Percentiles rank a stretch among this genome's conserved stretches.
Evolutionary conservation across 345 rosid species (phyloP).

Genomic region (Gossypium stocksii): DNA sequence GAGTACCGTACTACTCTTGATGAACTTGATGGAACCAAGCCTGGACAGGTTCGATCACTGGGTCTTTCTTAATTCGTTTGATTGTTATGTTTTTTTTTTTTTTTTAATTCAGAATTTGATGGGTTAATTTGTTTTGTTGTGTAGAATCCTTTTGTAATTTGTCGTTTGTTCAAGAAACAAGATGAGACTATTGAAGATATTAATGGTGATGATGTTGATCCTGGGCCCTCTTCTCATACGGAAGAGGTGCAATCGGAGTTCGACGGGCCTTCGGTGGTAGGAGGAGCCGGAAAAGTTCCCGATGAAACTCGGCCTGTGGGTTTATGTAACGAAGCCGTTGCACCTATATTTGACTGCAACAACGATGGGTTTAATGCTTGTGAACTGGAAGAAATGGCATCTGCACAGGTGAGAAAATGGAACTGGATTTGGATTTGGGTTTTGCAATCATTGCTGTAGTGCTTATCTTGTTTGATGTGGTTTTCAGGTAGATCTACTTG

Average conservation of each 20-base stretch:
- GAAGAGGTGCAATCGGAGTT: slow-evolving; percentile 30
- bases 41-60: slow-evolving; percentile 62
- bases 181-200: slow-evolving; percentile 33
- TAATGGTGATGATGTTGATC: slow-evolving; percentile 36
- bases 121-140: not conserved
- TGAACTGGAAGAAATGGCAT: slow-evolving; percentile 15
- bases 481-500: slow-evolving; percentile 24
- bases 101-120: too few species aligned
- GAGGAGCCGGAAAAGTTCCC: slow-evolving; percentile 22
- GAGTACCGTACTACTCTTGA: slow-evolving; percentile 72
- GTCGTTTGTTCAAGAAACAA: slow-evolving; percentile 66
- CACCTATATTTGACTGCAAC: slow-evolving; percentile 14
- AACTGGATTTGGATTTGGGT: not conserved
- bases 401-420: slow-evolving; percentile 32
- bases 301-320: slow-evolving; percentile 17
- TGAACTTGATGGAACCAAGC: slow-evolving; percentile 70
- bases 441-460: too few species aligned
- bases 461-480: not conserved
- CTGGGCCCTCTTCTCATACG: slow-evolving; percentile 29
- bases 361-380: slow-evolving; percentile 11
- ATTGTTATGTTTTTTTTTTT: not conserved
- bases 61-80: not conserved
- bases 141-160: slow-evolving; percentile 64
- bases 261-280: slow-evolving; percentile 19
- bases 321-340: not conserved